phyloP scores from a whole-genome alignment of 495 filamentous ascomycete species.

The Xylaria castorea region DNA sequence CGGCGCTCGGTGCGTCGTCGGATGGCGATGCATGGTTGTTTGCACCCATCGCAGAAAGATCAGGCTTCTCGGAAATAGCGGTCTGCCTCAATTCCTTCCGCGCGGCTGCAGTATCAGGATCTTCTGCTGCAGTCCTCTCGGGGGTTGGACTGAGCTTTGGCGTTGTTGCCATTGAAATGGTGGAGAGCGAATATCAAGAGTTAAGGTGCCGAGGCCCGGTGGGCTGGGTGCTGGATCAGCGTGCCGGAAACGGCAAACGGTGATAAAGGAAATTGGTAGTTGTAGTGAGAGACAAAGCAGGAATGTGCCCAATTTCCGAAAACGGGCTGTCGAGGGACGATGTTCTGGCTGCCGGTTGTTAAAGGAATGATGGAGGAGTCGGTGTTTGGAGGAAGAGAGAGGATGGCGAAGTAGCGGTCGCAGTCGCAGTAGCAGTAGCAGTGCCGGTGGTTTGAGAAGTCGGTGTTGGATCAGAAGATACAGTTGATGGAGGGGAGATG shows the following conservation, averaged over 20 bases:
- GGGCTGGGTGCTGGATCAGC: background rate
- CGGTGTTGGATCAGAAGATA: conserved; percentile 20
- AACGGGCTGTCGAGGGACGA: background rate
- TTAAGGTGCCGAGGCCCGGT: background rate
- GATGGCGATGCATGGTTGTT: conserved; percentile 23
- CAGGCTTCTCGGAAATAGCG: conserved; percentile 56
- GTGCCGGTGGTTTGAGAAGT: background rate
- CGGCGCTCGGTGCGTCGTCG: conserved; percentile 24
- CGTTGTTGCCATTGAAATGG: conserved; percentile 32
- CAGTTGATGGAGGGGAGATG: conserved; percentile 18
- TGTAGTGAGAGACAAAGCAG: conserved; percentile 16
- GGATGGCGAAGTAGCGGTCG: background rate
- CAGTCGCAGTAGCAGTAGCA: background rate
- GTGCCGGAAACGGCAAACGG: background rate
- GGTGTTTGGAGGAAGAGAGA: background rate
- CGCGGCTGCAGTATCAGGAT: conserved; percentile 61
- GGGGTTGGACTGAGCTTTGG: conserved; percentile 38
- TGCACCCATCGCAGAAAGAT: conserved; percentile 34
- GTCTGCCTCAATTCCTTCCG: conserved; percentile 63
- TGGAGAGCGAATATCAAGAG: background rate
- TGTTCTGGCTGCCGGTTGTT: background rate
- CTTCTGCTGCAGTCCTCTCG: conserved; percentile 44
- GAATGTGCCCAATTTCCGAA: background rate
- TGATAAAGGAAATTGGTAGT: background rate
- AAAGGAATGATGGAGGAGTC: background rate